phyloP scores from a whole-genome alignment of 371 early-diverging fungal species.

The Mortierella sp. region DNA sequence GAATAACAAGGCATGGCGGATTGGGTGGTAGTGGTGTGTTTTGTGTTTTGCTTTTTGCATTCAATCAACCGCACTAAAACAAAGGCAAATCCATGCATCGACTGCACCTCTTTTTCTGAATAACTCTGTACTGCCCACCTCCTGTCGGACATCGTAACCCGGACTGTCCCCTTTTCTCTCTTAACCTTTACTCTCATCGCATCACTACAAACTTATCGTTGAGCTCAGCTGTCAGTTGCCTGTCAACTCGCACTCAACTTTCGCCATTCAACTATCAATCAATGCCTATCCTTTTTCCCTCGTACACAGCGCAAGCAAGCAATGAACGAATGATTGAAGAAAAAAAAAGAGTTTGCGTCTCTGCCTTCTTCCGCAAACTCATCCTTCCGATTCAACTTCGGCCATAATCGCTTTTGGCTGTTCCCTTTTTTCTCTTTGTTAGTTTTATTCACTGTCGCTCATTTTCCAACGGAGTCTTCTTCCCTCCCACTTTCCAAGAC shows the following conservation, averaged over 20 bases:
- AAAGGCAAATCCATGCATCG: not conserved
- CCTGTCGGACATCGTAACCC: constrained; percentile 9
- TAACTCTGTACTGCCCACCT: not conserved
- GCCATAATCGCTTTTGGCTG: not conserved
- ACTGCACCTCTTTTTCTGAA: not conserved
- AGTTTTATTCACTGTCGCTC: not conserved
- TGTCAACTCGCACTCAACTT: not conserved
- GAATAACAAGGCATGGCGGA: no score
- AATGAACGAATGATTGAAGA: no score
- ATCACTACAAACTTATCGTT: not conserved
- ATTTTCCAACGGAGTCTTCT: not conserved
- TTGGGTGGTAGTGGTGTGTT: no score
- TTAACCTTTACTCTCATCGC: not conserved
- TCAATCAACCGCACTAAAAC: no score
- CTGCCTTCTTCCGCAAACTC: not conserved
- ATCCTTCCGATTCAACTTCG: not conserved
- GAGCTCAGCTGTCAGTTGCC: constrained; percentile 4
- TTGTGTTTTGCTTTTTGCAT: no score
- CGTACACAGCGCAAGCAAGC: no score
- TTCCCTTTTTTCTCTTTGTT: not conserved
- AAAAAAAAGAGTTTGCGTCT: no score
- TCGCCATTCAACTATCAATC: not conserved
- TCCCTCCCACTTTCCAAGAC: not conserved
- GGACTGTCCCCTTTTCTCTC: not conserved
- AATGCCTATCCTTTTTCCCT: not conserved